Conservation (phyloP, 345 rosid species). For the Lepidium sativum region DNA sequence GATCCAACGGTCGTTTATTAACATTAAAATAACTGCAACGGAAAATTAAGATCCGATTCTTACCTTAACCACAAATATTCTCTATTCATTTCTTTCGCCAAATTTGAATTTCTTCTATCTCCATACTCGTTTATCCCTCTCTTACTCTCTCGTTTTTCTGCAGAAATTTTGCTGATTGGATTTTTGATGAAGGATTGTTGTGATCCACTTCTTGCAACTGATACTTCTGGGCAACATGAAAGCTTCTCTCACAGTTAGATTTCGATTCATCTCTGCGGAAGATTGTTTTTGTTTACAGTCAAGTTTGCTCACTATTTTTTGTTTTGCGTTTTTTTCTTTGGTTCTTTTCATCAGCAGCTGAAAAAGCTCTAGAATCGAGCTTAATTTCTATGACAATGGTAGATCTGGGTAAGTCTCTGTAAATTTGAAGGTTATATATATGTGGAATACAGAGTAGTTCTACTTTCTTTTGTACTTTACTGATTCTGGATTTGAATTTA, state of each 20-base stretch:
- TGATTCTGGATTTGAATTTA: neutral
- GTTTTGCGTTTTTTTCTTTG: neutral
- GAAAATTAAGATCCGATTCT: neutral
- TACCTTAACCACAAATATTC: conserved; percentile 5
- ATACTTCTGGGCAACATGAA: conserved; percentile 33
- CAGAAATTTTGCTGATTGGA: neutral
- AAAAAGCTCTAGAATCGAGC: conserved; percentile 10
- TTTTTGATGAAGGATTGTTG: conserved; percentile 25
- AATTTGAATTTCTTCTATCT: conserved; percentile 11
- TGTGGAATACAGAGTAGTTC: neutral
- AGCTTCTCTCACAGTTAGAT: conserved; percentile 29
- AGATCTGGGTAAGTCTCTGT: conserved; percentile 33
- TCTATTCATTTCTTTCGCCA: conserved; percentile 6
- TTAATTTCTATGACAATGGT: conserved; percentile 16
- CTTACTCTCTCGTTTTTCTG: neutral
- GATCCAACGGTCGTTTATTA: conserved; percentile 28
- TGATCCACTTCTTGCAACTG: conserved; percentile 43
- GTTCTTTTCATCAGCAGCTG: conserved; percentile 15
- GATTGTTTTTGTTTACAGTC: neutral
- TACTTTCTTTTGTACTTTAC: neutral
- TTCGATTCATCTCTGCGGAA: neutral
- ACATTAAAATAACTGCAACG: conserved; percentile 19
- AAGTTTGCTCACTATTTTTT: neutral
- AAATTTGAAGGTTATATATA: neutral
- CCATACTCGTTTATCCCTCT: neutral